Conservation (phyloP, 257 asterid species). For the Gentiana dahurica region DNA sequence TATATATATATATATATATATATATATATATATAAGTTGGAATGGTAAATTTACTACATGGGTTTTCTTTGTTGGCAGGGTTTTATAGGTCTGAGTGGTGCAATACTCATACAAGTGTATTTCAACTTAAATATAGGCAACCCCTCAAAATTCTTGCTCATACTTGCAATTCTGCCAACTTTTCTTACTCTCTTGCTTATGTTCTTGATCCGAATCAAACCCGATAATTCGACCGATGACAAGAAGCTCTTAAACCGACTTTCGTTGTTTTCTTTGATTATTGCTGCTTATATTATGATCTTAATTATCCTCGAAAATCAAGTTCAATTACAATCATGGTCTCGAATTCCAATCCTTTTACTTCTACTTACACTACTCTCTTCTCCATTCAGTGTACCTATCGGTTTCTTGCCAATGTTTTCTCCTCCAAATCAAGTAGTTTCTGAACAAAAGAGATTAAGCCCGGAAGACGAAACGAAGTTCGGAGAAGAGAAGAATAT, state of each 20-base stretch:
- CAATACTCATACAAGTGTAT: constrained; percentile 70
- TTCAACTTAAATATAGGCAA: constrained; percentile 49
- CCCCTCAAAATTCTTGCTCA: constrained; percentile 61
- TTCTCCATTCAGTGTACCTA: constrained; percentile 38
- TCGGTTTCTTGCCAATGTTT: constrained; percentile 11
- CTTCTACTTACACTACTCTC: constrained; percentile 17
- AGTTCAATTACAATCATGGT: too few relatives aligned
- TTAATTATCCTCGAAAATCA: too few relatives aligned
- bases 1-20: too few relatives aligned
- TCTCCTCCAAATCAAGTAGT: constrained; percentile 5
- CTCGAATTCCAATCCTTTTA: too few relatives aligned
- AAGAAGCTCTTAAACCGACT: too few relatives aligned
- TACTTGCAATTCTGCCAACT: constrained; percentile 69
- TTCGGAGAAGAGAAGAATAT: constrained; percentile 35
- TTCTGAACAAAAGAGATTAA: neutral
- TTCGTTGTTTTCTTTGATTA: too few relatives aligned
- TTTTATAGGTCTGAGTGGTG: constrained; percentile 90
- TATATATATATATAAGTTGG: too few relatives aligned
- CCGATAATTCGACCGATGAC: constrained; percentile 16
- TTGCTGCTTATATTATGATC: too few relatives aligned
- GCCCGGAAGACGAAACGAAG: constrained; percentile 19
- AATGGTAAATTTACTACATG: too few relatives aligned
- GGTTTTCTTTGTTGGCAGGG: constrained; percentile 38
- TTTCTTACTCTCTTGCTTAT: constrained; percentile 48
- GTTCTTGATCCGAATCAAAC: constrained; percentile 54